Evolutionary conservation across 768 basidiomycete species (phyloP).

Genomic region (Leccinellum luteum): DNA sequence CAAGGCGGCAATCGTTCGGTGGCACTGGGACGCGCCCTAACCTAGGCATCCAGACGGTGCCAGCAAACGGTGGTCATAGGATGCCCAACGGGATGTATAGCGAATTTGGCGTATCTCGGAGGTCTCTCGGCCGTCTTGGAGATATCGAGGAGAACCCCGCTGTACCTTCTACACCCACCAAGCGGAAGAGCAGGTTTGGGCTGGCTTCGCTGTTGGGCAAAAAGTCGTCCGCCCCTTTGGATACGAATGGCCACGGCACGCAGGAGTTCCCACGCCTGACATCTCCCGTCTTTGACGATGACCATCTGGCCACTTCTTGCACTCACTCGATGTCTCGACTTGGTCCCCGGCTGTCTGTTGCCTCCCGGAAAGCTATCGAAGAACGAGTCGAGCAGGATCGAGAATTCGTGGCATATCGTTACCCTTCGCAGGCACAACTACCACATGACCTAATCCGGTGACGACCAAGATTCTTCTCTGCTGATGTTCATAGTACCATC

Average conservation of each 20-base stretch:
- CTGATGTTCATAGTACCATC: conserved; percentile 3
- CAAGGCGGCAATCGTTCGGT: conserved; percentile 73
- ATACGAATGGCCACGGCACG: conserved; percentile 34
- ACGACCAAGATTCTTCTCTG: conserved; percentile 5
- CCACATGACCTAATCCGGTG: conserved; percentile 59
- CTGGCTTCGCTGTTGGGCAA: conserved; percentile 66
- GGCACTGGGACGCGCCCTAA: conserved; percentile 61
- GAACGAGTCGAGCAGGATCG: conserved; percentile 81
- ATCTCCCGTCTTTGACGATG: conserved; percentile 49
- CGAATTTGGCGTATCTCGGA: conserved; percentile 70
- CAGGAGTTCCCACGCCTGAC: conserved; percentile 51
- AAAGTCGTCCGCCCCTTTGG: conserved; percentile 32
- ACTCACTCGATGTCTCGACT: conserved; percentile 49
- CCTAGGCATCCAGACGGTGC: conserved; percentile 50
- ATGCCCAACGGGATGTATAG: conserved; percentile 49
- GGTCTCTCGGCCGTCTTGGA: conserved; percentile 46
- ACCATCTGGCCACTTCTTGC: conserved; percentile 43
- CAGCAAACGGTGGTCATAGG: conserved; percentile 34
- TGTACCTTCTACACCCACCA: conserved; percentile 39
- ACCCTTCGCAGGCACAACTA: conserved; percentile 71
- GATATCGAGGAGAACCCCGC: conserved; percentile 30
- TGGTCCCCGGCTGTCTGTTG: conserved; percentile 57
- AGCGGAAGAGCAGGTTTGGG: conserved; percentile 75
- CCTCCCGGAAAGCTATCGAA: conserved; percentile 69
- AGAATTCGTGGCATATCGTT: conserved; percentile 84